Evolutionary conservation across 768 basidiomycete species (phyloP).

Genomic region (Pleurotus tuoliensis): DNA sequence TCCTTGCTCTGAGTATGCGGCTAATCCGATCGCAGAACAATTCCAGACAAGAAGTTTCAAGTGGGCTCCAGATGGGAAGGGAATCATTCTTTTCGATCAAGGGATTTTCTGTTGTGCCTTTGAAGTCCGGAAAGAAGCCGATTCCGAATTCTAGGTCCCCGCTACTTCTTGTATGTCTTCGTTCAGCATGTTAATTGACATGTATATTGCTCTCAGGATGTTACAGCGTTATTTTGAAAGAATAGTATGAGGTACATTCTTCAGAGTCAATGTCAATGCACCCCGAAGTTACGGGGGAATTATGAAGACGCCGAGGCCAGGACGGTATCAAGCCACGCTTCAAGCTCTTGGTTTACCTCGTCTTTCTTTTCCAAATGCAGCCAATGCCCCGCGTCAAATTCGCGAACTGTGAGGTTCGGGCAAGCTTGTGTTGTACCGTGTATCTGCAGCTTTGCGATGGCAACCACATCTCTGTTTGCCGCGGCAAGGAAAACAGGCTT

Average conservation of each 20-base stretch:
- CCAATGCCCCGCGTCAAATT: constrained; percentile 40
- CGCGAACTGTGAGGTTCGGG: constrained; percentile 25
- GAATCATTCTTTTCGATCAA: constrained; percentile 69
- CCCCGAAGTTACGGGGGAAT: no score
- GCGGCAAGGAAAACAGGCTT: constrained; percentile 33
- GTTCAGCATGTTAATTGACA: no score
- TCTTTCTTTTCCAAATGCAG: constrained; percentile 27
- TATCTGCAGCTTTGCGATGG: constrained; percentile 14
- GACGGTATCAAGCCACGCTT: constrained; percentile 17
- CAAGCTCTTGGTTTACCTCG: constrained; percentile 25
- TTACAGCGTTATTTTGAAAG: no score
- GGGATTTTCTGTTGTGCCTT: constrained; percentile 85
- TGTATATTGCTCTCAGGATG: no score
- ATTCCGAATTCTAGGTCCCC: no score
- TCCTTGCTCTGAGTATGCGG: constrained; percentile 11
- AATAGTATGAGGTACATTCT: no score
- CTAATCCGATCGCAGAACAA: constrained; percentile 41
- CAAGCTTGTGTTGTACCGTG: constrained; percentile 11
- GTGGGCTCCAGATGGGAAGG: constrained; percentile 89
- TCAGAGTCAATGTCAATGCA: no score
- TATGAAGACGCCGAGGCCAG: no score
- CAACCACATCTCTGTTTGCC: constrained; percentile 26
- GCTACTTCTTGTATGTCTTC: no score
- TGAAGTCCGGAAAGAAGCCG: constrained; percentile 53
- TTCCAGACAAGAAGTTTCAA: constrained; percentile 67